Base-by-base conservation (phyloP, 768 basidiomycete species). In the Chalciporus piperatus region DNA sequence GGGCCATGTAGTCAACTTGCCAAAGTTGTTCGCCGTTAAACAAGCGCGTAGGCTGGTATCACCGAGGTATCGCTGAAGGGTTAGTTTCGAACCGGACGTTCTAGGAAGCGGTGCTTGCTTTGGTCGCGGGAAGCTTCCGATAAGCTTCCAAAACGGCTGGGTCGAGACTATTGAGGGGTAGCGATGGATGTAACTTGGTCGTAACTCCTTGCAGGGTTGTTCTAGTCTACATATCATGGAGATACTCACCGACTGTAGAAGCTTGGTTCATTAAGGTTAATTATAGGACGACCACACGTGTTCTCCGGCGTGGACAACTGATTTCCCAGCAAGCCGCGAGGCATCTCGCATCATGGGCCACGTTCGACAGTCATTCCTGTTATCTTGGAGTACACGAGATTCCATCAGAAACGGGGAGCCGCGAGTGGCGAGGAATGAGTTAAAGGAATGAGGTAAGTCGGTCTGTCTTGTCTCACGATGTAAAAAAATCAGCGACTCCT, bases 21-120 rank as follows among this genome's bases (percentile, higher is more conserved):
- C 16, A 19, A 4, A 35, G 38, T 12, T 14, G 50, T 63, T 61
- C 54, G 47, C 40, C 51, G 25, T 22, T 48, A 6, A 35, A 51
- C 33, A n/a, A 12, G 40, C 37, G 40, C 10, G 11, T n/a, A 11
- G 33, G 40, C 25, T 25, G 25, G 25, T 3, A 25, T 25, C 7
- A 25, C 3, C 25, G 25, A 25, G 25, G 25, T 3, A 25, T 25
- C n/a, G n/a, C n/a, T n/a, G n/a, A n/a, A n/a, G n/a, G n/a, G n/a
- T n/a, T n/a, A n/a, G n/a, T n/a, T n/a, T n/a, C n/a, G n/a, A n/a
- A n/a, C n/a, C n/a, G n/a, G n/a, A n/a, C n/a, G n/a, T n/a, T n/a
- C n/a, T n/a, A n/a, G n/a, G n/a, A n/a, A n/a, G n/a, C n/a, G n/a
- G n/a, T n/a, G n/a, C n/a, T n/a, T n/a, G n/a, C n/a, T n/a, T n/a